Percentiles rank a stretch among this genome's conserved stretches.
These are phyloP conservation scores for Silene noctiflora DNA, from an alignment of 179 eudicot species.

Conservation along the genomic window DNA sequence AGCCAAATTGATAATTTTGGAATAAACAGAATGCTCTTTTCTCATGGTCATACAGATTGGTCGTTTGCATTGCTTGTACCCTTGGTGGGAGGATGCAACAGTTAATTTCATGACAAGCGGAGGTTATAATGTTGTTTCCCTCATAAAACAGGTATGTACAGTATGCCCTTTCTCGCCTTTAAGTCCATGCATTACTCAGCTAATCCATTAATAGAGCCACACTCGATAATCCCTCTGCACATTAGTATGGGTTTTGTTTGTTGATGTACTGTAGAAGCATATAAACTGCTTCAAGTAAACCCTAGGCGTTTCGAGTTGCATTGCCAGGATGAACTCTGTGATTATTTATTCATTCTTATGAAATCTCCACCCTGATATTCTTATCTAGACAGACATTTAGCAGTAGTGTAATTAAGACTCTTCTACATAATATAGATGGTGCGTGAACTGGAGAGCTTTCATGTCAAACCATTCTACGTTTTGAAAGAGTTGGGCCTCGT, in stretches of 20 bases:
- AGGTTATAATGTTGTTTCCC: constrained; percentile 68
- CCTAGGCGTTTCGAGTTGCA: background rate
- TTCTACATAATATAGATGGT: no score
- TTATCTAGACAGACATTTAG: no score
- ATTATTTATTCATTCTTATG: no score
- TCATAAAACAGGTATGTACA: constrained; percentile 52
- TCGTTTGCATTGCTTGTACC: constrained; percentile 76
- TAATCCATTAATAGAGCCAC: no score
- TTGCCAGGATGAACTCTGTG: background rate
- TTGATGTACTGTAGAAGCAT: no score
- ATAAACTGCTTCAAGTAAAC: no score
- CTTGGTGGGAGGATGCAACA: constrained; percentile 96
- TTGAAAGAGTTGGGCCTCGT: no score
- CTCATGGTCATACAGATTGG: constrained; percentile 54
- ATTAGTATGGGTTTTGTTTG: background rate
- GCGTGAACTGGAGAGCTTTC: no score
- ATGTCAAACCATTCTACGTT: no score
- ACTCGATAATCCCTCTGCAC: background rate
- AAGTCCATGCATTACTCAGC: background rate
- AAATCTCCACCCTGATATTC: no score
- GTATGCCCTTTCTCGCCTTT: background rate
- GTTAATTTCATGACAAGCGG: constrained; percentile 90
- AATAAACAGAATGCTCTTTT: background rate
- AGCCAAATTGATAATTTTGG: background rate
- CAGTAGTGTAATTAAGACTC: no score